phyloP scores from a whole-genome alignment of 768 basidiomycete species.

The Zangia roseola region DNA sequence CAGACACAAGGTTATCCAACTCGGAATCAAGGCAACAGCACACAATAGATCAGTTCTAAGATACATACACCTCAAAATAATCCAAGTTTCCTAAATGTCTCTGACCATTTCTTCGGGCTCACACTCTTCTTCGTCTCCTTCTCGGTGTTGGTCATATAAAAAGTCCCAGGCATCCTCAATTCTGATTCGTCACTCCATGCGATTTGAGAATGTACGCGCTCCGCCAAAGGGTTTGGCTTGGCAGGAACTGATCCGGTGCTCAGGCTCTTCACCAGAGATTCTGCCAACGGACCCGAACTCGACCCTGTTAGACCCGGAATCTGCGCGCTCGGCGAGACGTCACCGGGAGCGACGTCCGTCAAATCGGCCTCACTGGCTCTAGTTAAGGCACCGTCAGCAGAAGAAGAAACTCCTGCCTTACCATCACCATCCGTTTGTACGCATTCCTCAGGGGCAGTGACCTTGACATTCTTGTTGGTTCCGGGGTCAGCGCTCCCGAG shows the following conservation, averaged over 20 bases:
- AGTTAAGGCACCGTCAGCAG: constrained; percentile 20
- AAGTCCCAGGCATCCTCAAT: constrained; percentile 53
- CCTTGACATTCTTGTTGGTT: constrained; percentile 41
- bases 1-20: too few species aligned
- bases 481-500: constrained; percentile 35
- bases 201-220: constrained; percentile 1
- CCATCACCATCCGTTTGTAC: constrained; percentile 19
- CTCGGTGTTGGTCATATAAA: constrained; percentile 30
- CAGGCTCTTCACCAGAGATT: constrained; percentile 3
- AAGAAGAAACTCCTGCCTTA: constrained; percentile 23
- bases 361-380: constrained; percentile 13
- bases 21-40: background rate
- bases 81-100: constrained; percentile 23
- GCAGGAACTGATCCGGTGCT: background rate
- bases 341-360: constrained; percentile 8
- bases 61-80: constrained; percentile 17
- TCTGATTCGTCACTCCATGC: constrained; percentile 31
- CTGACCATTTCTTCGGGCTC: constrained; percentile 18
- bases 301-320: background rate
- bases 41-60: constrained; percentile 1
- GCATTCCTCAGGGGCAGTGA: constrained; percentile 31
- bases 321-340: constrained; percentile 2
- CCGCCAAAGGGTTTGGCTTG: background rate
- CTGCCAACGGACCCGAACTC: background rate
- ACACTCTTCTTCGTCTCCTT: background rate